These are phyloP conservation scores for Gymnopilus junonius DNA, from an alignment of 768 basidiomycete species.

Conservation along the genomic window DNA sequence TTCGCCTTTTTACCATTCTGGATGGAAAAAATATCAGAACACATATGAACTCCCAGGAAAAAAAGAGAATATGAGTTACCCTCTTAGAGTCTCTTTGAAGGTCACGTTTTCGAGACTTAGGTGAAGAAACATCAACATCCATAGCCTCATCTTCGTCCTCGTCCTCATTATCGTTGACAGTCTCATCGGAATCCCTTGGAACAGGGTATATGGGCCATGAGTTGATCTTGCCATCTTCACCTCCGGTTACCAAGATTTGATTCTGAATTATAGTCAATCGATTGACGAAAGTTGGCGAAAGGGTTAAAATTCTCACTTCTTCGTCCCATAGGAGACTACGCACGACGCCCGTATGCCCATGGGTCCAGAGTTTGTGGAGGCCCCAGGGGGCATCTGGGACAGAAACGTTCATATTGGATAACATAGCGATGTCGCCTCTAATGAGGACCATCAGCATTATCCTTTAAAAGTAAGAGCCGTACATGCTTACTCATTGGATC, in stretches of 20 bases:
- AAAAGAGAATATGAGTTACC: constrained; percentile 9
- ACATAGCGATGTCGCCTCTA: constrained; percentile 63
- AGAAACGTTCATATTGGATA: constrained; percentile 48
- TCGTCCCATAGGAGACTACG: constrained; percentile 62
- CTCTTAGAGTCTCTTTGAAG: constrained; percentile 9
- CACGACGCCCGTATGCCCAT: constrained; percentile 60
- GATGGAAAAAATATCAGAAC: background rate
- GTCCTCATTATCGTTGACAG: constrained; percentile 13
- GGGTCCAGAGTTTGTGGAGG: constrained; percentile 55
- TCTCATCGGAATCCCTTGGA: background rate
- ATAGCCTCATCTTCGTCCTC: constrained; percentile 12
- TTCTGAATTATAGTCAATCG: constrained; percentile 18
- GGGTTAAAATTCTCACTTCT: constrained; percentile 34
- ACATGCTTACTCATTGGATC: constrained; percentile 70
- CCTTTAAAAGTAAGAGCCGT: background rate
- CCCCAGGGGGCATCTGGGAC: constrained; percentile 48
- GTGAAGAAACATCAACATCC: constrained; percentile 25
- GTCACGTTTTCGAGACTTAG: constrained; percentile 20
- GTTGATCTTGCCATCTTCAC: constrained; percentile 35
- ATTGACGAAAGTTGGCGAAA: background rate
- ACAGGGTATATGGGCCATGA: constrained; percentile 28
- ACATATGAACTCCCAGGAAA: background rate
- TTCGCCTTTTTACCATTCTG: constrained; percentile 5
- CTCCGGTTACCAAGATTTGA: constrained; percentile 32
- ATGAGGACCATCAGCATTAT: background rate